A percentile compares a stretch with the other conserved stretches of the same genome.
phyloP scores from a whole-genome alignment of 2,329 filamentous ascomycete genomes.

The Fusarium palustre region DNA sequence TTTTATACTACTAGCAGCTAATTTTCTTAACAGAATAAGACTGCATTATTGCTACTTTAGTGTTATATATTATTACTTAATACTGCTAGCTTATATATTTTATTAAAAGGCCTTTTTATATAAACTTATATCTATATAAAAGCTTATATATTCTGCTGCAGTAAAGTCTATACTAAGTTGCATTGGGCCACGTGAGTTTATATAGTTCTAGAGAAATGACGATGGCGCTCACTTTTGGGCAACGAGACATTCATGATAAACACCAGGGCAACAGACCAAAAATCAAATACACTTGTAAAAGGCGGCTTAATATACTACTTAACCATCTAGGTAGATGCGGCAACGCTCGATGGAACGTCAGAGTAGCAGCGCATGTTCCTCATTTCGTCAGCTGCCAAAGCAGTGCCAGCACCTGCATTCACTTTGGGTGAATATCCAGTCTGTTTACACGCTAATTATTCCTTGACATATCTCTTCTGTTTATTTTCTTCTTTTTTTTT shows the following conservation, averaged over 20 bases:
- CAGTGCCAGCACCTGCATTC: slow-evolving; percentile 1
- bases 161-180: not conserved
- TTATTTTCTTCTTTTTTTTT: not conserved
- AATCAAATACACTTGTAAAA: not conserved
- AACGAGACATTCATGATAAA: not conserved
- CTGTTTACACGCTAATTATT: not conserved
- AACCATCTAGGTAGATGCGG: too few species aligned
- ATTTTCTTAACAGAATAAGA: too few species aligned
- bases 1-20: too few species aligned
- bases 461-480: too few species aligned
- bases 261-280: not conserved
- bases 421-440: not conserved
- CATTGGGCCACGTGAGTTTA: too few species aligned
- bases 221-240: not conserved
- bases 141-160: not conserved
- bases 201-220: not conserved
- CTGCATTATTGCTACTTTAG: not conserved
- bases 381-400: not conserved
- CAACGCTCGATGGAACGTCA: not conserved
- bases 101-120: not conserved
- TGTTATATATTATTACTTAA: not conserved
- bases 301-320: not conserved
- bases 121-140: not conserved
- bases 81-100: not conserved
- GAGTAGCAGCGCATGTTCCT: not conserved